Percentiles rank a stretch among this genome's conserved stretches.
Evolutionary conservation across 148 eudicot species (phyloP).

Genomic region (Tetragonia tetragonoides): DNA sequence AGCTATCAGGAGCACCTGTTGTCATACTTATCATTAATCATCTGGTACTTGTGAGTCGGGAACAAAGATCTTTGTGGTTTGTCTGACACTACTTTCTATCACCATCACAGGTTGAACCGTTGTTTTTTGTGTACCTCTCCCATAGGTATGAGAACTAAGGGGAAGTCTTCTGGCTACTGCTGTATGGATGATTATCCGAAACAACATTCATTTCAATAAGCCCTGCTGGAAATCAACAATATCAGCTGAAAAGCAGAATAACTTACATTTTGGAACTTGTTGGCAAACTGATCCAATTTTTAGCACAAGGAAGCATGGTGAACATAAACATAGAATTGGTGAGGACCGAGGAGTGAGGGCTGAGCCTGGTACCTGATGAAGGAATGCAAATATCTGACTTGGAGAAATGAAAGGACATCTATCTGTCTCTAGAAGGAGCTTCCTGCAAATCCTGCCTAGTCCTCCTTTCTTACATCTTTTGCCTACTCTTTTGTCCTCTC

Average conservation of each 20-base stretch:
- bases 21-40: background rate
- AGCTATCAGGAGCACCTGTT: background rate
- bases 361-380: background rate
- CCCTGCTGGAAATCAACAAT: background rate
- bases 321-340: background rate
- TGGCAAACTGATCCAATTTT: background rate
- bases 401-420: background rate
- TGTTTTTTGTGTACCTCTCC: background rate
- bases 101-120: background rate
- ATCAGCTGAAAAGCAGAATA: background rate
- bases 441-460: background rate
- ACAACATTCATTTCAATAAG: background rate
- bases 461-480: background rate
- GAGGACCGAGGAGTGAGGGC: background rate
- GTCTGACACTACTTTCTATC: background rate
- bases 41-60: background rate
- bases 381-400: background rate
- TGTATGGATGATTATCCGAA: conserved; percentile 1
- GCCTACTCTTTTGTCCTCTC: too few species aligned
- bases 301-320: background rate
- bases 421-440: background rate
- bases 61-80: background rate
- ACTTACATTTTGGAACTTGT: background rate
- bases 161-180: background rate
- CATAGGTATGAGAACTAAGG: background rate